Evolutionary conservation across 2,329 filamentous ascomycete genomes (phyloP), one percentile per base, ranked within the genome.

Genomic region (Tricladium varicosporioides): DNA sequence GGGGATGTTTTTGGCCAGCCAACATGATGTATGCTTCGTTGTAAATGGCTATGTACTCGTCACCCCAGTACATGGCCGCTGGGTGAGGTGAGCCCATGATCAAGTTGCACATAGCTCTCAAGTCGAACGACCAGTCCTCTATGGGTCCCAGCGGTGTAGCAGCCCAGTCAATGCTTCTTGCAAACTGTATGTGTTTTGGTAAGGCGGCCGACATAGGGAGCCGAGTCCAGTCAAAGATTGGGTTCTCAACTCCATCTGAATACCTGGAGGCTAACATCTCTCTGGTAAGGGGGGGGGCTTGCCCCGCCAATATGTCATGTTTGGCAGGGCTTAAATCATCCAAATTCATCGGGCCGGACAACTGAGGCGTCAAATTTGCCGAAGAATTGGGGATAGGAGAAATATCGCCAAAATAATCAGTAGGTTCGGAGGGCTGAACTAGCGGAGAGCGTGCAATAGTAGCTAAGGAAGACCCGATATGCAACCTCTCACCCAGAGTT

Each of bases 21-120:
- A 93, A 74, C 8, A 84, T 73, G 42, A 88, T 80, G 66, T 89
- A 89, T 1, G 86, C 84, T 68, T 89, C 86, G 64, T 90, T 90
- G 71, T 90, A 90, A 36, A 90, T 86, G 8, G 82, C 80, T 15
- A 86, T 81, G 42, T 83, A 76, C 43, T 92, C 85, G 1, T 79
- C 76, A 0, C 89, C 89, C 89, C 90, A 93, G 70, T 92, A 93
- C 78, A 92, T 84, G 7, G 87, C 86, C 5, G 86, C 84, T 1
- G 88, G 87, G 67, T 91, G 85, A 10, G 88, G 88, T 57, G 83
- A 88, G 13, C 83, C 87, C 88, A 94, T 92, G 64, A 95, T 84
- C 45, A 93, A 73, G 70, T 92, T 93, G 50, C 88, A 87, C 85
- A 92, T 90, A 60, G 85, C 83, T 53, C 91, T 81, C 49, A 94